Evolutionary conservation across 2,329 filamentous ascomycete genomes (phyloP).

Genomic region (Colletotrichum destructivum): DNA sequence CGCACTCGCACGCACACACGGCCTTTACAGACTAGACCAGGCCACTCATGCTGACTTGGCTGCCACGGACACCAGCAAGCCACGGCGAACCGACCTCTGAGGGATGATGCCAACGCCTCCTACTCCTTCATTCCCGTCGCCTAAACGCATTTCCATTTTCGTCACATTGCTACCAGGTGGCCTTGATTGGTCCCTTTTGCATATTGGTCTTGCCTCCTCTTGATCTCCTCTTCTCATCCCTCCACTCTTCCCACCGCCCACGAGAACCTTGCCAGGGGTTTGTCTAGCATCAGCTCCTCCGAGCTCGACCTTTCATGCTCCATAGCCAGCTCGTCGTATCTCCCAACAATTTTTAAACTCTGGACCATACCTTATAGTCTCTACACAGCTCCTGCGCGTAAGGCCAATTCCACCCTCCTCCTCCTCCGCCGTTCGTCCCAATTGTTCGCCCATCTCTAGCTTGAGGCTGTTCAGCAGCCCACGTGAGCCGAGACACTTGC

Average conservation of each 20-base stretch:
- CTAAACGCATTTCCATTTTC: conserved; percentile 15
- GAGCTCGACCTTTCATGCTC: conserved; percentile 17
- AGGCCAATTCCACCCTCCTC: neutral
- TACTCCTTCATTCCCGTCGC: conserved; percentile 25
- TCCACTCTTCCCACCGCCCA: conserved; percentile 9
- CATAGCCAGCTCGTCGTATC: conserved; percentile 9
- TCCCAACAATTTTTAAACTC: conserved; percentile 16
- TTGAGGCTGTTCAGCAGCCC: conserved; percentile 18
- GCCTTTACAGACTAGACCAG: neutral
- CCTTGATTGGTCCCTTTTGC: neutral
- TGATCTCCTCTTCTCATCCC: conserved; percentile 4
- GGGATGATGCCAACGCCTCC: conserved; percentile 32
- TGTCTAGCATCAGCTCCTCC: conserved; percentile 35
- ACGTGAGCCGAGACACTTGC: conserved; percentile 34
- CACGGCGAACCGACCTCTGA: conserved; percentile 36
- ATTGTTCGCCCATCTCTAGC: conserved; percentile 17
- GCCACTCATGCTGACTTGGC: conserved; percentile 16
- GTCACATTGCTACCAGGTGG: conserved; percentile 7
- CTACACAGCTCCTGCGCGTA: conserved; percentile 5
- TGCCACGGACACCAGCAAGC: conserved; percentile 24
- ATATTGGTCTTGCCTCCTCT: neutral
- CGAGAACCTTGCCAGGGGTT: conserved; percentile 15
- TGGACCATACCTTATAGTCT: conserved; percentile 10
- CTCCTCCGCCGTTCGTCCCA: conserved; percentile 30
- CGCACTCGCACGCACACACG: neutral